phyloP scores from a whole-genome alignment of 1,139 yeast genomes.

The Tardiomyces depauwii region DNA sequence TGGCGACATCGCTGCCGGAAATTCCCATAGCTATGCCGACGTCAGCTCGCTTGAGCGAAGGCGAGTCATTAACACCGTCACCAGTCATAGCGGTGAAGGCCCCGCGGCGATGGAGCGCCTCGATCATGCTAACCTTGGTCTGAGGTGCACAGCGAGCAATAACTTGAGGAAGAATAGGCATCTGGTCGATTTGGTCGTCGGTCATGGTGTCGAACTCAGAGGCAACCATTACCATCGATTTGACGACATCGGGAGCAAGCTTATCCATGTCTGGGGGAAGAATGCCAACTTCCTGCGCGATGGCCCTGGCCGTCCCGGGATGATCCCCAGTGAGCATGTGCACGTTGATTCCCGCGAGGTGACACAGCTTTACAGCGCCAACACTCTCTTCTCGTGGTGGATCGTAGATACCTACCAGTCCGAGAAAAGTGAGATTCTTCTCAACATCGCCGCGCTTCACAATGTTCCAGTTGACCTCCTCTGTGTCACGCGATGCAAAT shows the following conservation, averaged over 20 bases:
- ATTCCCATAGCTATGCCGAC: constrained; percentile 92
- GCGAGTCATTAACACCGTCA: constrained; percentile 81
- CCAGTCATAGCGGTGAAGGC: constrained; percentile 81
- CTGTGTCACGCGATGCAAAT: constrained; percentile 37
- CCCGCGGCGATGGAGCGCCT: constrained; percentile 62
- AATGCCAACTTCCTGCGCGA: constrained; percentile 68
- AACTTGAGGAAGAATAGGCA: constrained; percentile 67
- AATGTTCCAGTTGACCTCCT: constrained; percentile 1
- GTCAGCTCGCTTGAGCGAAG: constrained; percentile 68
- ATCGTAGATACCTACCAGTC: constrained; percentile 69
- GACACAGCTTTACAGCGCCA: constrained; percentile 55
- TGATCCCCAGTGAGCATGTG: constrained; percentile 85
- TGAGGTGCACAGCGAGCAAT: constrained; percentile 83
- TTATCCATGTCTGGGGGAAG: constrained; percentile 58
- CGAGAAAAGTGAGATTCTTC: constrained; percentile 44
- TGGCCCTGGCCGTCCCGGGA: constrained; percentile 68
- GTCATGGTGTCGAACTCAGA: constrained; percentile 53
- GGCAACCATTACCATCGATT: constrained; percentile 45
- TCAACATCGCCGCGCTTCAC: constrained; percentile 55
- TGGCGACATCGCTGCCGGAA: constrained; percentile 73
- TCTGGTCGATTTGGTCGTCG: constrained; percentile 51
- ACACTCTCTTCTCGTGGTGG: constrained; percentile 73
- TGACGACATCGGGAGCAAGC: constrained; percentile 44
- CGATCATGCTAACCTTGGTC: constrained; percentile 76
- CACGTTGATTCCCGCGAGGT: constrained; percentile 67